Evolutionary conservation across 2,329 filamentous ascomycete species (phyloP).

Genomic region (Aspergillus latus): DNA sequence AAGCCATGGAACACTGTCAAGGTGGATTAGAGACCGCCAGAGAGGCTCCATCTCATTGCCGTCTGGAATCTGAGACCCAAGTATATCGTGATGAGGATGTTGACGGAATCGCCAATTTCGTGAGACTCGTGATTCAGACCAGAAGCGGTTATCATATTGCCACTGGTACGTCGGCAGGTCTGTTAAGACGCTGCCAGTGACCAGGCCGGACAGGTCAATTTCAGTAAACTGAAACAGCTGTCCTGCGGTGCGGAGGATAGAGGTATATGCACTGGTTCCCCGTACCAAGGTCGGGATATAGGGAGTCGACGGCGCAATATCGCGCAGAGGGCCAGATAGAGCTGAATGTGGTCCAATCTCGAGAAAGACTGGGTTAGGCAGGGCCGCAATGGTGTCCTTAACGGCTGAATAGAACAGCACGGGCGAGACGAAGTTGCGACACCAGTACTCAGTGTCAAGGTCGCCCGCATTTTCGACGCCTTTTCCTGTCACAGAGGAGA

Average conservation of each 20-base stretch:
- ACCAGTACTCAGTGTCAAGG: conserved; percentile 23
- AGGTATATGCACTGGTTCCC: conserved; percentile 3
- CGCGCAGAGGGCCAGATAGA: conserved; percentile 31
- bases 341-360: conserved; percentile 41
- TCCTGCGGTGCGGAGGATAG: conserved; percentile 14
- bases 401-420: conserved; percentile 22
- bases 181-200: not conserved
- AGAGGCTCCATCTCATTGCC: conserved; percentile 27
- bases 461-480: not conserved
- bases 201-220: conserved; percentile 6
- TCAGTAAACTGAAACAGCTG: conserved; percentile 9
- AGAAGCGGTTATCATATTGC: conserved; percentile 41
- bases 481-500: conserved; percentile 17
- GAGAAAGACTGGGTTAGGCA: conserved; percentile 23
- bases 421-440: conserved; percentile 21
- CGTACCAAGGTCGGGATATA: conserved; percentile 8
- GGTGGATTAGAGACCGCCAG: conserved; percentile 49
- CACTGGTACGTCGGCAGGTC: conserved; percentile 46
- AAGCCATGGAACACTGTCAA: conserved; percentile 17
- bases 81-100: conserved; percentile 24
- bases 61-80: conserved; percentile 22
- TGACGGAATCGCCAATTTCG: conserved; percentile 27
- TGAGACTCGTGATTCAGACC: conserved; percentile 34
- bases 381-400: conserved; percentile 5
- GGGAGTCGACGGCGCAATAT: conserved; percentile 12